phyloP scores from a whole-genome alignment of 805 yeast genomes.

The Wickerhamiella sergipiensis region DNA sequence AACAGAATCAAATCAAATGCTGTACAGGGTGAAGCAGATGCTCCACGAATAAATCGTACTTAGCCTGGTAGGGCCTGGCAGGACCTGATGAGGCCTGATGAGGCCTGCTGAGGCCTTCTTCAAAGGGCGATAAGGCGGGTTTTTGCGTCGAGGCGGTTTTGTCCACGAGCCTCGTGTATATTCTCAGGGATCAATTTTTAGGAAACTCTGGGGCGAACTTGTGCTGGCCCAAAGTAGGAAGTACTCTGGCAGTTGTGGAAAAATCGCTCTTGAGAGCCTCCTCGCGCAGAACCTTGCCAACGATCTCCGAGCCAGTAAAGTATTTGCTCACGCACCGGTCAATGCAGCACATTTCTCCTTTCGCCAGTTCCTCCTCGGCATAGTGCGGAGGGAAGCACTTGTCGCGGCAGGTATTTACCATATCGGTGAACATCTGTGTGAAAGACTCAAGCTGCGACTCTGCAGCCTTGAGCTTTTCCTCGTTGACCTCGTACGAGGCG shows the following conservation, averaged over 20 bases:
- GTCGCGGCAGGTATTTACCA: conserved; percentile 46
- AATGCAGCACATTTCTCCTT: conserved; percentile 71
- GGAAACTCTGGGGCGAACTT: background rate
- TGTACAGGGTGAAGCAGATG: background rate
- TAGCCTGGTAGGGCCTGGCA: no score
- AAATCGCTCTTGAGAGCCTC: conserved; percentile 8
- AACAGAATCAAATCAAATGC: background rate
- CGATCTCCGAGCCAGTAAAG: conserved; percentile 44
- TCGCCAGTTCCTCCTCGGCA: conserved; percentile 70
- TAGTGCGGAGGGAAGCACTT: conserved; percentile 83
- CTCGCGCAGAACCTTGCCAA: conserved; percentile 19
- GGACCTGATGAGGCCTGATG: no score
- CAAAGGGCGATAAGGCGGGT: no score
- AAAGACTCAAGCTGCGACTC: conserved; percentile 23
- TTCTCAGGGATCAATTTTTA: background rate
- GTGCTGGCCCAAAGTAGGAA: conserved; percentile 16
- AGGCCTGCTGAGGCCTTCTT: no score
- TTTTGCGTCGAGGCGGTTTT: no score
- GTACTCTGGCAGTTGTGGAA: conserved; percentile 7
- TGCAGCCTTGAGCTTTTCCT: conserved; percentile 22
- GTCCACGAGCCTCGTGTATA: no score
- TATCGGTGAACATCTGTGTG: conserved; percentile 22
- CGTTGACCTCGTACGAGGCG: conserved; percentile 22
- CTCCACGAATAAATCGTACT: background rate
- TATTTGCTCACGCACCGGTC: conserved; percentile 81